phyloP scores from a whole-genome alignment of 169 alveolate genomes.

The Toxoplasma gondii region DNA sequence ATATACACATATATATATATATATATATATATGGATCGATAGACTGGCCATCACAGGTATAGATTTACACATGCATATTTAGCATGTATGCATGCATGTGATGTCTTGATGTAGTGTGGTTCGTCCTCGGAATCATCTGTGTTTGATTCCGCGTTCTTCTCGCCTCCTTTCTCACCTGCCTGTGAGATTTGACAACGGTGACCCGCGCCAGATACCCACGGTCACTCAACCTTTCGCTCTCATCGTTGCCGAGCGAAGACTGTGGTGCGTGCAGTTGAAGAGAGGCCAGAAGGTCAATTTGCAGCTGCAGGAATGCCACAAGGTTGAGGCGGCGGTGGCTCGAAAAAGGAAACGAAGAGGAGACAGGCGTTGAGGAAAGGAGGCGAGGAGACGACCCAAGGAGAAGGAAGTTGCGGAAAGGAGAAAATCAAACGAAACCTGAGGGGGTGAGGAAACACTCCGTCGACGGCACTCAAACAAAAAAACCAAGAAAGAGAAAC shows the following conservation, averaged over 20 bases:
- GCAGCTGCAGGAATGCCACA: not conserved
- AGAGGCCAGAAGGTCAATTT: not conserved
- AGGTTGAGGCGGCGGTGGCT: too few species aligned
- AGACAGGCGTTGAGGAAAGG: not conserved
- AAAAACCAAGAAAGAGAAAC: too few species aligned
- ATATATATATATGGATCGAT: not conserved
- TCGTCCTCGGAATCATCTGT: too few species aligned
- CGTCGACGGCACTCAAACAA: too few species aligned
- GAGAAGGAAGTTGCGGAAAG: too few species aligned
- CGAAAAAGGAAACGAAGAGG: not conserved
- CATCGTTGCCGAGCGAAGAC: not conserved
- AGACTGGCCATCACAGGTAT: not conserved
- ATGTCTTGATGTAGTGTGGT: too few species aligned
- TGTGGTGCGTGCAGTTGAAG: not conserved
- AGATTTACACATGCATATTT: not conserved
- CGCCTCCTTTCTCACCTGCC: slow-evolving; percentile 4
- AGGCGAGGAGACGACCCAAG: too few species aligned
- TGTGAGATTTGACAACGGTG: slow-evolving; percentile 11
- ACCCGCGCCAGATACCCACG: not conserved
- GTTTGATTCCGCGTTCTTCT: not conserved
- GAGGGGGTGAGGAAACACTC: too few species aligned
- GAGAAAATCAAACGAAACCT: too few species aligned
- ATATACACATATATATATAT: not conserved
- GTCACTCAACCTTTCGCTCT: not conserved
- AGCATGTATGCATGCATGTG: too few species aligned